Base-by-base conservation (phyloP, 768 basidiomycete species). In the Mycena floridula region DNA sequence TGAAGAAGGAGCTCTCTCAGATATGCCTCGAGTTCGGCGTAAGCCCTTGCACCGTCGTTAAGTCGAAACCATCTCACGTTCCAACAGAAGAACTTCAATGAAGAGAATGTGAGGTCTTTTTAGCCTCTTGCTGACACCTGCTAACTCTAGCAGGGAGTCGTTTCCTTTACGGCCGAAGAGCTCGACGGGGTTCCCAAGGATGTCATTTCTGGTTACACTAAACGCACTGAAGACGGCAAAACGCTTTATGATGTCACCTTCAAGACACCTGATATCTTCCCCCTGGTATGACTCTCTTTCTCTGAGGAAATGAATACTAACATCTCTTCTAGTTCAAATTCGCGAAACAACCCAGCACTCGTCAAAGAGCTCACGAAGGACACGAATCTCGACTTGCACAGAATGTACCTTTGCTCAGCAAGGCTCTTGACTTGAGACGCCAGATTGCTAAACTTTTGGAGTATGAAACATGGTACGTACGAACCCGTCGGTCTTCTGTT, bases 231-330 rank as follows among this genome's bases (percentile, higher is more conserved):
- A 47, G 77, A 65, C 25, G 70, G 59, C 50, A 70, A 73, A 40
- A 82, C 76, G 43, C 60, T 82, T 8, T 86, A 80, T 61, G 81
- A 85, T 37, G 76, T 87, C 27, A 86, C 88, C 0, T 88, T 75
- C 72, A 89, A 87, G 65, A 86, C 85, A 0, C 86, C 86, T 2
- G 88, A 89, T 53, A 85, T 89, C 52, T 78, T 82, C 64, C 88
- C 88, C 0, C 36, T 91, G 40, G 88, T 86, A 54, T 45, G 78
- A n/a, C n/a, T n/a, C n/a, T n/a, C n/a, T 63, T 3, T 27, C 26
- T 38, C n/a, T n/a, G n/a, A n/a, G n/a, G n/a, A n/a, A n/a, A n/a
- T n/a, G n/a, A n/a, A n/a, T n/a, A 8, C 15, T 27, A 11, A 30
- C 38, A 22, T 22, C 42, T 13, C 28, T 42, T 45, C 16, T 48